Percentiles rank a stretch among this genome's conserved stretches.
Evolutionary conservation across 768 basidiomycete genomes (phyloP).

Genomic region (Lanmaoa pseudosensibilis): DNA sequence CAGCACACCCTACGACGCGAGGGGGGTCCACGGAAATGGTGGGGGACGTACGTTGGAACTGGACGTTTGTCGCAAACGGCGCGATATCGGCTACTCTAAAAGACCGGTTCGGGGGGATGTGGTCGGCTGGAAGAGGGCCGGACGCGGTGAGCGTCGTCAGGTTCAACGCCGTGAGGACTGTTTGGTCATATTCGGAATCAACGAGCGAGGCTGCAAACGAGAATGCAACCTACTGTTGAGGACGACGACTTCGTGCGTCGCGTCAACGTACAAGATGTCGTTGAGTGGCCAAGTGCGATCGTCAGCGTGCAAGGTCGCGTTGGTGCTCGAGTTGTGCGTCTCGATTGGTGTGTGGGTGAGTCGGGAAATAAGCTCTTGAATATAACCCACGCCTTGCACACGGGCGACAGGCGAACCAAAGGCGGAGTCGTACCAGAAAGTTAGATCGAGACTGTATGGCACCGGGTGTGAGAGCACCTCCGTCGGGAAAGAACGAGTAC

Average conservation of each 20-base stretch:
- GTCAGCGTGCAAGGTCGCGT: slow-evolving; percentile 74
- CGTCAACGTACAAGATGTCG: slow-evolving; percentile 80
- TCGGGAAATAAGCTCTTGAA: slow-evolving; percentile 82
- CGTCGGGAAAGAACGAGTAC: slow-evolving; percentile 23
- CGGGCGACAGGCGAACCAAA: slow-evolving; percentile 83
- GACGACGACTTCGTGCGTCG: slow-evolving; percentile 89
- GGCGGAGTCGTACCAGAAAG: slow-evolving; percentile 58
- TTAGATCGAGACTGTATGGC: slow-evolving; percentile 17
- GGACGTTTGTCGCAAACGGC: slow-evolving; percentile 86
- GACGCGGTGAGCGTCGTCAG: slow-evolving; percentile 65
- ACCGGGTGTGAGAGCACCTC: background rate
- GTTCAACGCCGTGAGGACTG: slow-evolving; percentile 85
- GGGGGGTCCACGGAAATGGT: background rate
- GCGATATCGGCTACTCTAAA: slow-evolving; percentile 78
- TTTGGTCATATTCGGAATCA: background rate
- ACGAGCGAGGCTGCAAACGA: background rate
- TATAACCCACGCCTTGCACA: slow-evolving; percentile 73
- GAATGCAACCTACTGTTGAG: slow-evolving; percentile 59
- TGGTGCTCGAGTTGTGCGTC: slow-evolving; percentile 78
- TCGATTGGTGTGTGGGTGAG: slow-evolving; percentile 74
- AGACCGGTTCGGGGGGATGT: slow-evolving; percentile 61
- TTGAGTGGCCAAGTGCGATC: slow-evolving; percentile 67
- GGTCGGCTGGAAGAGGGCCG: slow-evolving; percentile 77
- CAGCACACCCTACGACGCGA: background rate
- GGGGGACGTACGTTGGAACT: slow-evolving; percentile 72